Base-by-base conservation (phyloP, 805 yeast species). In the Yarrowia divulgata region DNA sequence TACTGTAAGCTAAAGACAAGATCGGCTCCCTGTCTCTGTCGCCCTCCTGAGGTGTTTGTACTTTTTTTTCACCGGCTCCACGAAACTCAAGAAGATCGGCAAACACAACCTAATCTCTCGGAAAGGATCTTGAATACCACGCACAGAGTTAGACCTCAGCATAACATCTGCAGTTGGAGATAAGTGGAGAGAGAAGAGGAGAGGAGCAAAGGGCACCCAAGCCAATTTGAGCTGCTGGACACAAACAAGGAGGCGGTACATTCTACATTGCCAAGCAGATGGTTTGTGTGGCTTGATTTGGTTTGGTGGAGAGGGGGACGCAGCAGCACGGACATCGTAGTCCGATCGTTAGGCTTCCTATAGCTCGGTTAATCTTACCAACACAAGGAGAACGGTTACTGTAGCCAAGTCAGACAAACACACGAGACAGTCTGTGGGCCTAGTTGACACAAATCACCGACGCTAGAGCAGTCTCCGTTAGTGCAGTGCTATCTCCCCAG, bases 91-190 rank as follows among this genome's bases (percentile, higher is more conserved):
- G 4, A 4, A 23, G 29, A 23, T 8, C 9, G 43, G 37, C 35
- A n/a, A n/a, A 13, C 45, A 29, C 60, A 54, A 54, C 60, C 45
- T 54, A 54, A 54, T 54, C 60, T 54, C 45, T 39, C 60, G 60
- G 60, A 19, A 52, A 54, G 58, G 58, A 54, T 54, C 60, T 54
- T 14, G 58, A 43, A 54, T 54, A n/a, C 43, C 32, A 52, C 58
- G 13, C 34, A 39, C 60, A 54, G 45, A 39, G 60, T 54, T 54
- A 37, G 45, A 39, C 45, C 60, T 39, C 60, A 54, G 60, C 60
- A 54, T 54, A 35, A 2, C 23, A 16, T 52, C 57, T 52, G 57
- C 57, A 49, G 23, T 5, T 32, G 39, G 39, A 49, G 37, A 49
- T 34, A 34, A n/a, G 18, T 23, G 29, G 29, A 23, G 29, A 23